Conservation (phyloP, 768 basidiomycete species). For the Tephrocybe sp. region DNA sequence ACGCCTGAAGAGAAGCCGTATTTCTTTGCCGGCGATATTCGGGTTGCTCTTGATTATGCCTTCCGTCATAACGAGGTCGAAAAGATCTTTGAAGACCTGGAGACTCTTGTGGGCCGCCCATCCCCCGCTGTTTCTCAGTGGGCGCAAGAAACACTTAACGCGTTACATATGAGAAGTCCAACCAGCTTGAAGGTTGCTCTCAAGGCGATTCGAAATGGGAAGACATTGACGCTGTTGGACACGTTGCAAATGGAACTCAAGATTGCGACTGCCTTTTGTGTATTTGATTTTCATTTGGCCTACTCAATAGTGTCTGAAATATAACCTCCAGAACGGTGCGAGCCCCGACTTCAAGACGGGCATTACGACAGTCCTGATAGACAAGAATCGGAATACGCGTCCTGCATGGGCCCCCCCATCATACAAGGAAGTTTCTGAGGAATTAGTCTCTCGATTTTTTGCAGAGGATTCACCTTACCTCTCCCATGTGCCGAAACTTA, state of each 20-base stretch:
- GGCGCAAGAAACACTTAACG: slow-evolving; percentile 68
- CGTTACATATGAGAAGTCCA: slow-evolving; percentile 73
- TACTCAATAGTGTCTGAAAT: slow-evolving; percentile 13
- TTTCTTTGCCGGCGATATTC: slow-evolving; percentile 55
- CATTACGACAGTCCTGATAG: slow-evolving; percentile 62
- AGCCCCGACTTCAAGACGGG: slow-evolving; percentile 84
- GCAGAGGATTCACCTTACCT: slow-evolving; percentile 46
- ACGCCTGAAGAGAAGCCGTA: slow-evolving; percentile 52
- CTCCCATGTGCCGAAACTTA: slow-evolving; percentile 41
- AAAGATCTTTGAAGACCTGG: slow-evolving; percentile 60
- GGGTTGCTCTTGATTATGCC: slow-evolving; percentile 76
- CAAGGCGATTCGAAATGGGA: slow-evolving; percentile 72
- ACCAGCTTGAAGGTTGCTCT: slow-evolving; percentile 93
- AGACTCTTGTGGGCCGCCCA: slow-evolving; percentile 35
- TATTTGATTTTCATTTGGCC: slow-evolving; percentile 40
- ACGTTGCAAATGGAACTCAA: slow-evolving; percentile 82
- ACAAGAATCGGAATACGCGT: slow-evolving; percentile 37
- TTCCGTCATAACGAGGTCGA: slow-evolving; percentile 75
- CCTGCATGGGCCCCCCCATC: slow-evolving; percentile 73
- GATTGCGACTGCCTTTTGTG: slow-evolving; percentile 87
- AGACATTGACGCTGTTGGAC: slow-evolving; percentile 54
- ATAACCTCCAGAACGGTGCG: slow-evolving; percentile 56
- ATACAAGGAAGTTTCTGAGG: slow-evolving; percentile 56
- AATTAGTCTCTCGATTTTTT: slow-evolving; percentile 70
- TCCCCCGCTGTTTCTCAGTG: slow-evolving; percentile 57